Conservation (phyloP, 306 rosid genomes). For the Pterocarpus macrocarpus region DNA sequence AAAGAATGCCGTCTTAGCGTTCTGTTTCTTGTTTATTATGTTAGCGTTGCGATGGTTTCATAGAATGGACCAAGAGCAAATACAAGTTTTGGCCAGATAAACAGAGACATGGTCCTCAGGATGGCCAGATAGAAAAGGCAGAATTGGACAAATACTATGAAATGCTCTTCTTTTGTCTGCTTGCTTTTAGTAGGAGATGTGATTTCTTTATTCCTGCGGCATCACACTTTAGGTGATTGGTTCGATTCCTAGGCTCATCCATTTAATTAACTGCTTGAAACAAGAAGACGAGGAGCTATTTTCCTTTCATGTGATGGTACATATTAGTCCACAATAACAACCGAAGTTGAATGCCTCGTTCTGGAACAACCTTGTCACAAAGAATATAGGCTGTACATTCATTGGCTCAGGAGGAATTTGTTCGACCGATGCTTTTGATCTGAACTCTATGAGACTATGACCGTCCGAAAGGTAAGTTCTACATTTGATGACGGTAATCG, state of each 20-base stretch:
- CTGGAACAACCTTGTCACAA: no score
- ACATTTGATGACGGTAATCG: not conserved
- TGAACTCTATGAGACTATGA: slow-evolving; percentile 6
- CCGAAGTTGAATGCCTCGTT: no score
- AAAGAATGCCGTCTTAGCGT: slow-evolving; percentile 1
- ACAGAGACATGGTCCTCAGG: slow-evolving; percentile 1
- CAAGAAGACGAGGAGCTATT: no score
- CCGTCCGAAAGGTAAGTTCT: slow-evolving; percentile 7
- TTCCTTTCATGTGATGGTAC: no score
- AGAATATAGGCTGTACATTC: no score
- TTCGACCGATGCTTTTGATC: no score
- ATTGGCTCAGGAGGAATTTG: no score
- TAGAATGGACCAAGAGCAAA: slow-evolving; percentile 31
- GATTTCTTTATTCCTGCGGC: not conserved
- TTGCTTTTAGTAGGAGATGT: slow-evolving; percentile 11
- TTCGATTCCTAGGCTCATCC: no score
- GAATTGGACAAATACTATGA: not conserved
- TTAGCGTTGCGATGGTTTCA: not conserved
- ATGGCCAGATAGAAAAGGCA: slow-evolving; percentile 6
- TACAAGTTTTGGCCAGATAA: slow-evolving; percentile 23
- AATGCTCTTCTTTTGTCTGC: slow-evolving; percentile 24
- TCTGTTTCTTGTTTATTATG: not conserved
- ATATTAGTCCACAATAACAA: no score
- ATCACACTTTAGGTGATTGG: no score
- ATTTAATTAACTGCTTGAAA: no score